A percentile compares a stretch with the other conserved stretches of the same genome.
These are phyloP conservation scores for Castanospermum australe DNA, from an alignment of 306 rosid species.

Conservation along the genomic window DNA sequence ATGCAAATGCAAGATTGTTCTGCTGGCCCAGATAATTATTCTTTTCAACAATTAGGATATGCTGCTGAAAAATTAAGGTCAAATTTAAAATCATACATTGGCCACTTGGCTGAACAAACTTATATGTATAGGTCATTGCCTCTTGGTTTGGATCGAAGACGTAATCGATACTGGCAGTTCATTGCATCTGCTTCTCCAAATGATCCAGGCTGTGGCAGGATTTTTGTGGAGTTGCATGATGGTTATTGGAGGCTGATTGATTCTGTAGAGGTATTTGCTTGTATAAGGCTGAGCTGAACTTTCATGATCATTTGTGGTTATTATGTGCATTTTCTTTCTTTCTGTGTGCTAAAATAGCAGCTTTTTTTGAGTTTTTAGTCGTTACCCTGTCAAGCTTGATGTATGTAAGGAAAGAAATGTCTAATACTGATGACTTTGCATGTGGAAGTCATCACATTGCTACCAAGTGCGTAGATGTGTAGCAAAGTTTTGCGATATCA, in stretches of 20 bases:
- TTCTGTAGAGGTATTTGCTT: constrained; percentile 65
- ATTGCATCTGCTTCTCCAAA: constrained; percentile 57
- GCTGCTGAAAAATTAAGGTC: constrained; percentile 58
- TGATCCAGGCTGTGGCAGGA: constrained; percentile 86
- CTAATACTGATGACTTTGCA: constrained; percentile 2
- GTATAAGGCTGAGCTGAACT: constrained; percentile 11
- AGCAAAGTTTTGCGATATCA: not conserved
- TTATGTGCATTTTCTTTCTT: not conserved
- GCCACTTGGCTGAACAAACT: constrained; percentile 69
- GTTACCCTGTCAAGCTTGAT: not conserved
- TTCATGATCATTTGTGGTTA: constrained; percentile 9
- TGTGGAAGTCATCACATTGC: constrained; percentile 9
- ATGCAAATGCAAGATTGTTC: constrained; percentile 46
- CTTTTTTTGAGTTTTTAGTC: not conserved
- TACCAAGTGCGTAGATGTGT: not conserved
- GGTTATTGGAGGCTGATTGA: constrained; percentile 78
- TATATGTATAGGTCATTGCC: constrained; percentile 67
- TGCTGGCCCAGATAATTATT: constrained; percentile 42
- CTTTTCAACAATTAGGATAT: constrained; percentile 46
- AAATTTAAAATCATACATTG: constrained; percentile 57
- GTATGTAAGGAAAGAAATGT: constrained; percentile 20
- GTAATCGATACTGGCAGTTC: constrained; percentile 77
- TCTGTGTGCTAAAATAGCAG: not conserved
- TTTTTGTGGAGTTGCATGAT: constrained; percentile 67
- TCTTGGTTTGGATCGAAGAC: constrained; percentile 82